Evolutionary conservation across 306 rosid species (phyloP).

Genomic region (Ormosia semicastrata): DNA sequence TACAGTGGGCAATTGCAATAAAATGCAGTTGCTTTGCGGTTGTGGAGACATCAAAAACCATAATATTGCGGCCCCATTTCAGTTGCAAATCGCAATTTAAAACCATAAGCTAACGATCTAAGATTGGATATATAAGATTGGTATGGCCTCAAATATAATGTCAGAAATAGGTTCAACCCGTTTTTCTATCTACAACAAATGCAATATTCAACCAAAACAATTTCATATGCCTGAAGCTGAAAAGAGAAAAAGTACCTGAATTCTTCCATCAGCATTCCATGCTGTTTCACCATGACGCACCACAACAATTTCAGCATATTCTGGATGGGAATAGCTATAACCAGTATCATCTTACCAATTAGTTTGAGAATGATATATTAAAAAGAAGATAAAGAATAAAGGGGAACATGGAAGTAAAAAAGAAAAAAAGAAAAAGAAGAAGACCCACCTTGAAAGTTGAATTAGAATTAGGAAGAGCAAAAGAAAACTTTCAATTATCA

Average conservation of each 20-base stretch:
- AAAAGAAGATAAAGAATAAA: background rate
- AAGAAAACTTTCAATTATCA: background rate
- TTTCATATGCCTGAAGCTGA: background rate
- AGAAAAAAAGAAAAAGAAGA: background rate
- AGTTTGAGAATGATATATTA: slow-evolving; percentile 1
- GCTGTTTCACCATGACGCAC: slow-evolving; percentile 92
- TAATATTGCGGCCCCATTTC: background rate
- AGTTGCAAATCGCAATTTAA: background rate
- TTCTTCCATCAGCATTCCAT: slow-evolving; percentile 76
- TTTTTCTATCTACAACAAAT: background rate
- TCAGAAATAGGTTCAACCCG: background rate
- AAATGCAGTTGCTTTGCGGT: background rate
- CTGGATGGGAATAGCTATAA: slow-evolving; percentile 42
- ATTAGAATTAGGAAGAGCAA: background rate
- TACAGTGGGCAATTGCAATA: background rate
- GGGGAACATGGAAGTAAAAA: background rate
- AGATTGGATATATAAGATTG: background rate
- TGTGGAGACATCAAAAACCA: background rate
- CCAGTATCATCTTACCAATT: slow-evolving; percentile 15
- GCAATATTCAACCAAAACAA: background rate
- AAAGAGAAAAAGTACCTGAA: slow-evolving; percentile 59
- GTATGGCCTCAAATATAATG: background rate
- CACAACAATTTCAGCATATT: slow-evolving; percentile 71
- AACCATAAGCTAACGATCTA: background rate
- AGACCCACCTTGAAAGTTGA: background rate